These are phyloP conservation scores for Phoma sp. DNA, from an alignment of 2,329 filamentous ascomycete genomes.

Conservation along the genomic window DNA sequence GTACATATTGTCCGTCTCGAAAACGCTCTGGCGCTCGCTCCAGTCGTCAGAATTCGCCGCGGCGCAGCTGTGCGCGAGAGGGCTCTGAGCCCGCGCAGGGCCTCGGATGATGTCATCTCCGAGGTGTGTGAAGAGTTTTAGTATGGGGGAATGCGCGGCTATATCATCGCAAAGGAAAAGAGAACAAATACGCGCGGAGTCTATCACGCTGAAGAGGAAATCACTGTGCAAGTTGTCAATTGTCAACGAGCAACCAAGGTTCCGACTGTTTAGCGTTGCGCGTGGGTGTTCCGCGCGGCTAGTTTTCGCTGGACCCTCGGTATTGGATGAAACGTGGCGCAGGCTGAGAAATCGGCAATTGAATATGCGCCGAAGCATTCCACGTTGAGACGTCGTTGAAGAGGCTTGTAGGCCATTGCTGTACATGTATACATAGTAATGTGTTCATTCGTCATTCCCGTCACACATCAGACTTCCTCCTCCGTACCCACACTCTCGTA, in stretches of 20 bases:
- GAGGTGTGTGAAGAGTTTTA: not conserved
- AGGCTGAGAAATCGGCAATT: constrained; percentile 6
- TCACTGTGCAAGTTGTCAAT: constrained; percentile 2
- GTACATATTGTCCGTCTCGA: constrained; percentile 36
- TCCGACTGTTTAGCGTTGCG: constrained; percentile 17
- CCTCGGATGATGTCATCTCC: constrained; percentile 47
- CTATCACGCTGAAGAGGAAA: constrained; percentile 7
- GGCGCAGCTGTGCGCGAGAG: constrained; percentile 36
- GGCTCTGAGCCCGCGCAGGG: constrained; percentile 35
- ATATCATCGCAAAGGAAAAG: constrained; percentile 16
- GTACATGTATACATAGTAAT: not conserved
- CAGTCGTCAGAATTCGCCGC: constrained; percentile 14
- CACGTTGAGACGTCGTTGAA: not conserved
- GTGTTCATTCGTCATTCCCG: not conserved
- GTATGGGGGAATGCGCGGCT: too few relatives aligned
- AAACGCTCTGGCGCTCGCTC: constrained; percentile 1
- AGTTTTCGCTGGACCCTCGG: constrained; percentile 33
- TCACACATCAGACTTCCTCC: constrained; percentile 31
- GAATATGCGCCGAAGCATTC: constrained; percentile 11
- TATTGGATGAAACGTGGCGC: constrained; percentile 8
- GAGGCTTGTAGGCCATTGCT: not conserved
- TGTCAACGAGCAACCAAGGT: constrained; percentile 14
- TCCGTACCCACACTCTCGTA: constrained; percentile 66
- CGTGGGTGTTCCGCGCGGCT: constrained; percentile 22
- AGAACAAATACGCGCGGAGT: not conserved